These are phyloP conservation scores for Pulveroboletus ravenelii DNA, from an alignment of 768 basidiomycete species.

Conservation along the genomic window DNA sequence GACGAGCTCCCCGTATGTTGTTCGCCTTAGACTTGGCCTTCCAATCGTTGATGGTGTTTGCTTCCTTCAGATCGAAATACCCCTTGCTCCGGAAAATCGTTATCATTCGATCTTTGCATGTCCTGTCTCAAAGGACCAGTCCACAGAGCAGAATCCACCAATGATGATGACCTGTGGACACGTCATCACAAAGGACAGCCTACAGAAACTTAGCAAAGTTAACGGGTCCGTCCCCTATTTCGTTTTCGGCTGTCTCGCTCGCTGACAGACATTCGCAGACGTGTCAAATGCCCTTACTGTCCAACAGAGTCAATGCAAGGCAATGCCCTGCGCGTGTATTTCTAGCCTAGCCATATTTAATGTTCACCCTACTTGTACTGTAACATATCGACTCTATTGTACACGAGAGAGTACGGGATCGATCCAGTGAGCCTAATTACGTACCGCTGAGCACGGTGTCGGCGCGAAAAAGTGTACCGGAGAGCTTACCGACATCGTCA, in stretches of 20 bases:
- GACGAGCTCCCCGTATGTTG: slow-evolving; percentile 77
- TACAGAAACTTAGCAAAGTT: slow-evolving; percentile 84
- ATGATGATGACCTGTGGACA: slow-evolving; percentile 99
- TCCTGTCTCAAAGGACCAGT: slow-evolving; percentile 96
- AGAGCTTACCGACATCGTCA: slow-evolving; percentile 45
- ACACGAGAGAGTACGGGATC: slow-evolving; percentile 13
- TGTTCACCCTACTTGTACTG: slow-evolving; percentile 7
- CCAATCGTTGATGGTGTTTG: background rate
- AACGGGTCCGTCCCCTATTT: slow-evolving; percentile 57
- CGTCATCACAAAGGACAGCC: slow-evolving; percentile 88
- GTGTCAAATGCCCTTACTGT: slow-evolving; percentile 96
- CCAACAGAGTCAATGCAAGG: slow-evolving; percentile 67
- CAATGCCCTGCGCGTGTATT: slow-evolving; percentile 60
- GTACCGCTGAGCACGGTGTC: background rate
- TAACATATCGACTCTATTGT: background rate
- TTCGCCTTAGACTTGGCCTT: background rate
- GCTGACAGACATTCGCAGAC: slow-evolving; percentile 40
- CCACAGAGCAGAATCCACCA: slow-evolving; percentile 88
- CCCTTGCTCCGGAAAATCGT: slow-evolving; percentile 75
- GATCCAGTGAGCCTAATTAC: slow-evolving; percentile 25
- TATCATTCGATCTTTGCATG: slow-evolving; percentile 98
- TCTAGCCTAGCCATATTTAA: slow-evolving; percentile 35
- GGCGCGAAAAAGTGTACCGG: background rate
- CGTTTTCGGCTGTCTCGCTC: background rate
- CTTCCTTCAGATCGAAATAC: slow-evolving; percentile 80